Conservation (phyloP, 352 stramenopile species). For the Globisporangium radiosum region DNA sequence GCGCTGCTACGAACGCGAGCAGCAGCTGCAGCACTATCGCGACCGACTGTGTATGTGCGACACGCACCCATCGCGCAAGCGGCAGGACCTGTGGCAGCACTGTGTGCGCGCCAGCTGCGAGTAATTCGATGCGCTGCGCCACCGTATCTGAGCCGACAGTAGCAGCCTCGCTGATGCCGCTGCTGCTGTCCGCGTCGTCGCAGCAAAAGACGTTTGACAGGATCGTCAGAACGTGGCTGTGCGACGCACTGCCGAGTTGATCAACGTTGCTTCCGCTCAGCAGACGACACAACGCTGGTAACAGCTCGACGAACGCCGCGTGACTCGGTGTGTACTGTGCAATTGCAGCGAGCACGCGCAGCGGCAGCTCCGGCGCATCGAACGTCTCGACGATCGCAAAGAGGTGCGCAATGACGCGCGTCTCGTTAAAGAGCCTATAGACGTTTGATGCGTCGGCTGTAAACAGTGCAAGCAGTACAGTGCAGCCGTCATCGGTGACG, state of each 20-base stretch:
- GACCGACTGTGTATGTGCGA: slow-evolving; percentile 25
- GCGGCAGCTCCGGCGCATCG: slow-evolving; percentile 28
- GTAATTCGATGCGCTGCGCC: slow-evolving; percentile 7
- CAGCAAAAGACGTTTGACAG: slow-evolving; percentile 63
- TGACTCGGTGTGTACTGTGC: slow-evolving; percentile 30
- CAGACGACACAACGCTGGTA: slow-evolving; percentile 21
- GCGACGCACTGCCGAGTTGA: slow-evolving; percentile 7
- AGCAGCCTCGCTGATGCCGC: slow-evolving; percentile 1
- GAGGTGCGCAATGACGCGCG: slow-evolving; percentile 35
- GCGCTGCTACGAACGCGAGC: slow-evolving; percentile 27
- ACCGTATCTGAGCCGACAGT: not conserved
- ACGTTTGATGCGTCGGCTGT: slow-evolving; percentile 28
- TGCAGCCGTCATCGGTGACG: slow-evolving; percentile 38
- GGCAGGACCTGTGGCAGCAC: slow-evolving; percentile 53
- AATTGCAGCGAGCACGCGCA: slow-evolving; percentile 43
- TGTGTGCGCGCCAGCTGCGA: not conserved
- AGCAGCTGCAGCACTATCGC: slow-evolving; percentile 51
- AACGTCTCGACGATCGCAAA: slow-evolving; percentile 36
- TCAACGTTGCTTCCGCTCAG: slow-evolving; percentile 4
- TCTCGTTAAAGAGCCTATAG: slow-evolving; percentile 38
- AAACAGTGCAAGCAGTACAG: slow-evolving; percentile 44
- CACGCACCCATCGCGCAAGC: slow-evolving; percentile 36
- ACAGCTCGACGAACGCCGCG: slow-evolving; percentile 26
- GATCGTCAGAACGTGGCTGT: slow-evolving; percentile 39
- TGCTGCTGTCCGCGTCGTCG: not conserved